A percentile compares a stretch with the other conserved stretches of the same genome.
Conservation (phyloP, 2,329 filamentous ascomycete genomes). For the Capronia americana region DNA sequence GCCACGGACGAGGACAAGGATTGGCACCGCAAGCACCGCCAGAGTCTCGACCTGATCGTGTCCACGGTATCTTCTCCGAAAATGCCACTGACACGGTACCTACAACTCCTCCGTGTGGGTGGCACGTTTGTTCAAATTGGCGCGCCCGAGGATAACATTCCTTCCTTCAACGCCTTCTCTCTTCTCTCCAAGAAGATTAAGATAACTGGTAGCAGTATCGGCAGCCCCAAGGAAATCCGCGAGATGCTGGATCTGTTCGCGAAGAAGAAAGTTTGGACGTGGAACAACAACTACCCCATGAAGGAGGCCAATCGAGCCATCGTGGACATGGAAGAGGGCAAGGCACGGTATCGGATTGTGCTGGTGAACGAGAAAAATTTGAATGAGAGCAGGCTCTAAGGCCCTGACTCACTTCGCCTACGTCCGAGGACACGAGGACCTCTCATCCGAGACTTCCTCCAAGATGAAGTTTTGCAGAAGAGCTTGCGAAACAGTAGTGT, state of each 20-base stretch:
- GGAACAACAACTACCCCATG: conserved; percentile 54
- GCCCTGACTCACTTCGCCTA: neutral
- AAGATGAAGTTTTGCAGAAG: neutral
- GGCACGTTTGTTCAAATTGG: conserved; percentile 72
- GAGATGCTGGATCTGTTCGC: conserved; percentile 54
- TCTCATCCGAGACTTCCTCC: neutral
- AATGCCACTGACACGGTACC: conserved; percentile 69
- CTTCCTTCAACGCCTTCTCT: conserved; percentile 63
- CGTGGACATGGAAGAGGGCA: conserved; percentile 53
- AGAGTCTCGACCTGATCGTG: conserved; percentile 62
- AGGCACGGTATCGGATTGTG: conserved; percentile 56
- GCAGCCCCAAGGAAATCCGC: conserved; percentile 52
- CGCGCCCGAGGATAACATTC: conserved; percentile 66
- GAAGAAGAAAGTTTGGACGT: conserved; percentile 52
- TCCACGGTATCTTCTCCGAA: conserved; percentile 64
- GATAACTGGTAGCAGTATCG: conserved; percentile 58
- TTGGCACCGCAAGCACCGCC: conserved; percentile 59
- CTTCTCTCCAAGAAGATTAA: conserved; percentile 65
- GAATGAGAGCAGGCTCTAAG: conserved; percentile 11
- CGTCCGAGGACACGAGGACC: neutral
- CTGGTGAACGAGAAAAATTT: conserved; percentile 47
- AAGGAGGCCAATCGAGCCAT: conserved; percentile 52
- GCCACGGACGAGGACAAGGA: conserved; percentile 63
- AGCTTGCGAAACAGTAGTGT: no score
- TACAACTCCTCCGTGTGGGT: conserved; percentile 64